Evolutionary conservation across 1,284 basidiomycete genomes (phyloP), one percentile per base, ranked within the genome.

Genomic region (Ustilago cynodontis): DNA sequence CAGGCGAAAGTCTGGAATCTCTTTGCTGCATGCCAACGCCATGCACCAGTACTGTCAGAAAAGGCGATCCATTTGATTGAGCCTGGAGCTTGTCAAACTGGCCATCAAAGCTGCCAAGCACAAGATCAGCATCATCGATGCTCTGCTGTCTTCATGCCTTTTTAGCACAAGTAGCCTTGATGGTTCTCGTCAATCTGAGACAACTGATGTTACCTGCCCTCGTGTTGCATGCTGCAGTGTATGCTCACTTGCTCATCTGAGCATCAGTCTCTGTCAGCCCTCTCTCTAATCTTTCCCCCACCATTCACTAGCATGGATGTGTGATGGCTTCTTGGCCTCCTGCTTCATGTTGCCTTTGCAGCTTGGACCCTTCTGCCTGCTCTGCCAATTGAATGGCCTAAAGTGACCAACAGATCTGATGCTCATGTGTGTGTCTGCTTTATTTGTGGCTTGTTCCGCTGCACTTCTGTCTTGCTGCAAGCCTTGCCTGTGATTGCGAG

Each of bases 341-440:
- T 29, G 3, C 16, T 26, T 24, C 14, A 37, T 43, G 16, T 18
- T 14, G 29, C 20, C 35, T 37, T 37, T n/a, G 50, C 52, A 54
- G 54, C 26, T 56, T 56, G 54, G 54, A 56, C 54, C 54, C 54
- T 56, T 54, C n/a, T 22, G 31, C 24, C 51, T 20, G 4, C 22
- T 50, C 43, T 24, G 35, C 35, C 7, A 16, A 37, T 13, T 13
- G 14, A 10, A 11, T 13, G 35, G 3, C 35, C 14, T 3, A 37
- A 37, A 16, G 35, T 37, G 35, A 37, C 35, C 41, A 16, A 43
- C 41, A 11, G n/a, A 28, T 28, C 7, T 49, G 47, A 49, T 16
- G 26, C 47, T 1, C 22, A 8, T 49, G 22, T 31, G 31, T 52
- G 22, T 50, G 14, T 50, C 7, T 22, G 50, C 31, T 52, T 52